Evolutionary conservation across 768 basidiomycete species (phyloP), one percentile per base, ranked within the genome.

Genomic region (Hortiboletus campestris): DNA sequence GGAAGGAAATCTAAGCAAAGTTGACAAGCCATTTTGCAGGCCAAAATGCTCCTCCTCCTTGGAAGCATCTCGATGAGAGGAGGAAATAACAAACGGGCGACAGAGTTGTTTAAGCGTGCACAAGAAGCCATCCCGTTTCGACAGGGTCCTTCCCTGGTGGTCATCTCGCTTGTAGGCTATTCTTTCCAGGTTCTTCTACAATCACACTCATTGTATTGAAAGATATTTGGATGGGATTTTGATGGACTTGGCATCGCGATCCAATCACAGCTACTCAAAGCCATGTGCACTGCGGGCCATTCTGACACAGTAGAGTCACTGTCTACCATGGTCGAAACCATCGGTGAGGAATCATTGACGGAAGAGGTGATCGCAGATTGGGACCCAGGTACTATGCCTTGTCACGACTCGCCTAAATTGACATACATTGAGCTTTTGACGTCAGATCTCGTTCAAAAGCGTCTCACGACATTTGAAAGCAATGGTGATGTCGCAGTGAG

Each of bases 151-250:
- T 25, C 25, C 5, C 32, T 60, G n/a, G 6, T 22, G 4, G 1
- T 36, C 28, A 22, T 25, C 34, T 43, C 54, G 2, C 34, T 54
- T 4, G 43, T 51, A 25, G 22, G 31, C 7, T 0, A 13, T 25
- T 13, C 5, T 2, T 1, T n/a, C 39, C 13, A 1, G 6, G 28
- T 8, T 1, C 13, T n/a, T 25, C 8, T 46, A 9, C 9, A 14
- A 4, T 20, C 13, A 6, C 10, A 32, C 41, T 5, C 38, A 53
- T 31, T 38, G 31, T 8, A 25, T 16, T 14, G 6, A 22, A 46
- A 60, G 49, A 43, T 60, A 3, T 60, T 59, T 29, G 62, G 53
- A 1, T 63, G 62, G 62, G 20, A 51, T n/a, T 55, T 63, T 44
- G 57, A 63, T 1, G 17, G 36, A 12, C 57, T 55, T 12, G 14